Evolutionary conservation across 257 asterid species (phyloP), one percentile per base, ranked within the genome.

Genomic region (Solanum medicagineum): DNA sequence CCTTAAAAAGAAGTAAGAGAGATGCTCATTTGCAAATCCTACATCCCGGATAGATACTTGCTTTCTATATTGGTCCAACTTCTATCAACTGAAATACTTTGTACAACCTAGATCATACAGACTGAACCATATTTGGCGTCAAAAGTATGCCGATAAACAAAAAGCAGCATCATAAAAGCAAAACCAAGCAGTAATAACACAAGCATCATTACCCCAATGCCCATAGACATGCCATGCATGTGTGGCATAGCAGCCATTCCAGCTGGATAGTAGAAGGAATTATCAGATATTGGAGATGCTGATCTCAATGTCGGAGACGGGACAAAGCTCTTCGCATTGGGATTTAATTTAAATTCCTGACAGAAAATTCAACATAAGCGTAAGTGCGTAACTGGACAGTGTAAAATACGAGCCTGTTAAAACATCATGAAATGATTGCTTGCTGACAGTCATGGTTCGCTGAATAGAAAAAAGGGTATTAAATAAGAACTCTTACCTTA

Each of bases 331-430:
- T 92, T 92, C 3, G 98, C 99, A 80, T 93, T 92, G 4, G 99
- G 98, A 86, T 97, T 97, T 42, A 94, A 92, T 88, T 89, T 97
- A 88, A 97, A 95, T 90, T 97, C 99, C 99, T 97, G 92, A 68
- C n/a, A 77, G 47, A 83, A 86, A 10, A 75, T 22, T 68, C 26
- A 65, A 51, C 60, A 51, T 15, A 53, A 45, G 40, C 81, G 13
- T 47, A 45, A 74, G 40, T 12, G 20, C 81, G 20, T 47, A 45
- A 74, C 57, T 12, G 20, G 57, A 22, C 10, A 2, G 57, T 45
- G 53, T 45, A 74, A 74, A 51, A 36, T 45, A 42, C 26, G 10
- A 77, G 47, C 63, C 82, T 63, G 26, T 26, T 16, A 77, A 77
- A 77, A 51, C 82, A 17, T 36, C 13, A 15, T 77, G 82, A 77